Evolutionary conservation across 164 flowering plant genomes (phyloP).

Genomic region (Aristolochia californica): DNA sequence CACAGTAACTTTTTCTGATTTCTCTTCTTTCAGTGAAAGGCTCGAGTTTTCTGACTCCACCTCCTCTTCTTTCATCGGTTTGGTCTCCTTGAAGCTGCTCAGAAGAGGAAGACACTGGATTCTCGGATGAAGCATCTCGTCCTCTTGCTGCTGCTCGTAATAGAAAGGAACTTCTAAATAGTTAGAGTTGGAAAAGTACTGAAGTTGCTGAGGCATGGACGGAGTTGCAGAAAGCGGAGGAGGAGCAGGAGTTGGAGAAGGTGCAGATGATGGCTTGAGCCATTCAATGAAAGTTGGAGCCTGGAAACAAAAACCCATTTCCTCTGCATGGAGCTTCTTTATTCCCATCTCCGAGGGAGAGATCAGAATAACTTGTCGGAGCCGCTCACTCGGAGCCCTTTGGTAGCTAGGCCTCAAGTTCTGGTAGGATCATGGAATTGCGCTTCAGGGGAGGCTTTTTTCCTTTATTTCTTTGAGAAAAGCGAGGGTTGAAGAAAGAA

Average conservation of each 20-base stretch:
- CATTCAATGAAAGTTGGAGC: slow-evolving; percentile 70
- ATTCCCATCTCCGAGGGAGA: slow-evolving; percentile 28
- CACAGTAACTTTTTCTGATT: slow-evolving; percentile 38
- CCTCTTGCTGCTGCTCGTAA: slow-evolving; percentile 15
- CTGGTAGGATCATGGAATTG: slow-evolving; percentile 23
- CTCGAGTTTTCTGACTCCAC: background rate
- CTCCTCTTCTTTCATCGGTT: slow-evolving; percentile 26
- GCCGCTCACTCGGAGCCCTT: slow-evolving; percentile 24
- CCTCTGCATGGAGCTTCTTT: slow-evolving; percentile 25
- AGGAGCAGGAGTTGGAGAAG: slow-evolving; percentile 18
- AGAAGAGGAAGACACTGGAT: slow-evolving; percentile 52
- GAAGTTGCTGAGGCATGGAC: slow-evolving; percentile 6
- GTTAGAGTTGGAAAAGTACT: slow-evolving; percentile 3
- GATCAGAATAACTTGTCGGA: slow-evolving; percentile 5
- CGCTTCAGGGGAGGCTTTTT: slow-evolving; percentile 17
- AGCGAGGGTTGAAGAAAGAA: too few relatives aligned
- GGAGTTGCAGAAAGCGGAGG: slow-evolving; percentile 10
- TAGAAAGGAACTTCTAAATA: slow-evolving; percentile 15
- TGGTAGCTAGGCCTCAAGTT: slow-evolving; percentile 26
- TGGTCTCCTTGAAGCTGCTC: slow-evolving; percentile 35
- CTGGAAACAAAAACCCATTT: slow-evolving; percentile 26
- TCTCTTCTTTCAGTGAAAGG: slow-evolving; percentile 23
- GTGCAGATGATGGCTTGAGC: slow-evolving; percentile 48
- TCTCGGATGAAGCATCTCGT: too few relatives aligned
- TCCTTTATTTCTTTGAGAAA: too few relatives aligned